Conservation (phyloP, 768 basidiomycete genomes). For the Daedaleopsis nitida region DNA sequence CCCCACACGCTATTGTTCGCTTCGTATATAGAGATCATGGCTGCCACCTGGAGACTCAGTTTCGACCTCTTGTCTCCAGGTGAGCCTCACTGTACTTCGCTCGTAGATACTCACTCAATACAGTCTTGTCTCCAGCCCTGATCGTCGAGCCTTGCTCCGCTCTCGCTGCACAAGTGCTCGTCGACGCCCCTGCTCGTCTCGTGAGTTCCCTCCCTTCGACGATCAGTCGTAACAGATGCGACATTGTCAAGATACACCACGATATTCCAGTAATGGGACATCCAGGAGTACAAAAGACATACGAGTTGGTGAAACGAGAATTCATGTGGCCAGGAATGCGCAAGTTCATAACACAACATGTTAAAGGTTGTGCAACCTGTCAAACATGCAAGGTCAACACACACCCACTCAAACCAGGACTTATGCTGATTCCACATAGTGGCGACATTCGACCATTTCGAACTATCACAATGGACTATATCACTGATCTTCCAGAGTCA, state of each 20-base stretch:
- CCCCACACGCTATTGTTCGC: too few relatives aligned
- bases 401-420: constrained; percentile 1
- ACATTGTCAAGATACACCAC: constrained; percentile 22
- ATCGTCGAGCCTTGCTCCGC: too few relatives aligned
- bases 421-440: constrained; percentile 15
- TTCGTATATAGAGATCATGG: too few relatives aligned
- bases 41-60: too few relatives aligned
- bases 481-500: constrained; percentile 22
- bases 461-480: constrained; percentile 22
- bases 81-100: too few relatives aligned
- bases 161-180: too few relatives aligned
- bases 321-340: constrained; percentile 34
- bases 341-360: constrained; percentile 23
- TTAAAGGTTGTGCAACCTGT: constrained; percentile 31
- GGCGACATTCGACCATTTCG: not conserved
- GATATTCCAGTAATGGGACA: constrained; percentile 30
- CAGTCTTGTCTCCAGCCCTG: too few relatives aligned
- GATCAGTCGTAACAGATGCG: too few relatives aligned
- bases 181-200: too few relatives aligned
- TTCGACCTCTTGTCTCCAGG: too few relatives aligned
- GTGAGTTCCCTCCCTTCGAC: too few relatives aligned
- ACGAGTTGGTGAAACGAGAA: constrained; percentile 21
- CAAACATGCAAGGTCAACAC: constrained; percentile 28
- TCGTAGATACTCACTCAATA: too few relatives aligned
- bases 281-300: constrained; percentile 28